These are phyloP conservation scores for Mortierella polycephala DNA, from an alignment of 371 early-diverging fungal species.

Conservation along the genomic window DNA sequence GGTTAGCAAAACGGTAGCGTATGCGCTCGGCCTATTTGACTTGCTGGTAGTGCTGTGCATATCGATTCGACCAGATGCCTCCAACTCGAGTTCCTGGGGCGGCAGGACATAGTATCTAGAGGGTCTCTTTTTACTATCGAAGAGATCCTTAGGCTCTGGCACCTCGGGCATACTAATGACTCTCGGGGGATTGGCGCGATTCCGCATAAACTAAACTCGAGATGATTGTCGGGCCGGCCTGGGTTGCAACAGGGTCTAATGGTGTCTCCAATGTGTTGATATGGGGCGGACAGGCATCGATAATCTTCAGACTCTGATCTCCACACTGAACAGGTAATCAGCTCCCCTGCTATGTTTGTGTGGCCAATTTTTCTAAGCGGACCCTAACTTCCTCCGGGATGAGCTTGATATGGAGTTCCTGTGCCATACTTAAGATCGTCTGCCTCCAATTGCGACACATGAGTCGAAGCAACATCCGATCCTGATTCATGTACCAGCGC, in stretches of 20 bases:
- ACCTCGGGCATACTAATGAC: no score
- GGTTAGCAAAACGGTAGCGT: slow-evolving; percentile 17
- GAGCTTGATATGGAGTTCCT: slow-evolving; percentile 21
- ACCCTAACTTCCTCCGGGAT: slow-evolving; percentile 17
- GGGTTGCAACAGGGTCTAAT: no score
- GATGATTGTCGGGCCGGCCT: no score
- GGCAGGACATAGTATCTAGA: no score
- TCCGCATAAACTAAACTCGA: no score
- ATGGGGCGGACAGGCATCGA: no score
- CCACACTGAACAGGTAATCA: background rate
- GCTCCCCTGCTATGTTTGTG: background rate
- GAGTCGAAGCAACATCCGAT: slow-evolving; percentile 13
- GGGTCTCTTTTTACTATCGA: no score
- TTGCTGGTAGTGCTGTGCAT: slow-evolving; percentile 2
- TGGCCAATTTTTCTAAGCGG: slow-evolving; percentile 4
- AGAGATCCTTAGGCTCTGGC: no score
- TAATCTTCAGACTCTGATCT: no score
- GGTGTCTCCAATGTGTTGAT: no score
- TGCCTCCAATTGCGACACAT: slow-evolving; percentile 34
- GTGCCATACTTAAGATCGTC: slow-evolving; percentile 29
- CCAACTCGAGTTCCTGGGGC: background rate
- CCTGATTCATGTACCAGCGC: slow-evolving; percentile 20
- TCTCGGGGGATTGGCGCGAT: no score
- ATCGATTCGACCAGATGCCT: slow-evolving; percentile 8
- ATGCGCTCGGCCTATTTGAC: slow-evolving; percentile 8